Evolutionary conservation across 129 eudicot species (phyloP), one percentile per base, ranked within the genome.

Genomic region (Sambucus nigra): DNA sequence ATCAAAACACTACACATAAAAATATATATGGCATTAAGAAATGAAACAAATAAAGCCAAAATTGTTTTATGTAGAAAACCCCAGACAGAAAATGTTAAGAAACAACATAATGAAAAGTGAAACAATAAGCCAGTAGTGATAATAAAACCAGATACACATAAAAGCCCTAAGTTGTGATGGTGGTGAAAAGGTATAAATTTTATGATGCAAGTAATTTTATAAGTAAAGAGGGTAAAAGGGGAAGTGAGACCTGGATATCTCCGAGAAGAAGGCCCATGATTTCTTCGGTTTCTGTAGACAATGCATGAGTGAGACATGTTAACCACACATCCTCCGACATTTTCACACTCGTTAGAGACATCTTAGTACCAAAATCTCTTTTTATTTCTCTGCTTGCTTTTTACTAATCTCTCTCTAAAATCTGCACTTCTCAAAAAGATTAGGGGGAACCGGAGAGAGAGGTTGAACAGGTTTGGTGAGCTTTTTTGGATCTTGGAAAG

Each of bases 221-320:
- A n/a, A n/a, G n/a, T n/a, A n/a, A n/a, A n/a, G n/a, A n/a, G n/a
- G n/a, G n/a, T 35, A 35, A 35, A 35, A 7, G 42, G 42, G 6
- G 42, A 35, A 35, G 42, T 42, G 48, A 2, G 4, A 92, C 99
- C 96, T 86, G 87, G 77, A 83, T 80, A 63, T 92, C 99, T 32
- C 99, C 99, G 26, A 92, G 96, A 51, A 92, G 91, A 70, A 92
- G 96, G 25, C 99, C 99, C 99, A 92, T 92, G 70, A 92, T 92
- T 70, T 92, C 99, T 76, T 92, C 99, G 41, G 99, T 86, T 53
- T 92, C 99, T 14, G 99, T 92, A n/a, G 96, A 82, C 71, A 92
- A 80, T 72, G 99, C 94, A 63, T 92, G 99, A 50, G 91, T 82
- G 21, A 86, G 61, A 64, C 99, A 92, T 21, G 96, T 80, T 66